These are phyloP conservation scores for Protea cynaroides DNA, from an alignment of 164 flowering plant species.

Conservation along the genomic window DNA sequence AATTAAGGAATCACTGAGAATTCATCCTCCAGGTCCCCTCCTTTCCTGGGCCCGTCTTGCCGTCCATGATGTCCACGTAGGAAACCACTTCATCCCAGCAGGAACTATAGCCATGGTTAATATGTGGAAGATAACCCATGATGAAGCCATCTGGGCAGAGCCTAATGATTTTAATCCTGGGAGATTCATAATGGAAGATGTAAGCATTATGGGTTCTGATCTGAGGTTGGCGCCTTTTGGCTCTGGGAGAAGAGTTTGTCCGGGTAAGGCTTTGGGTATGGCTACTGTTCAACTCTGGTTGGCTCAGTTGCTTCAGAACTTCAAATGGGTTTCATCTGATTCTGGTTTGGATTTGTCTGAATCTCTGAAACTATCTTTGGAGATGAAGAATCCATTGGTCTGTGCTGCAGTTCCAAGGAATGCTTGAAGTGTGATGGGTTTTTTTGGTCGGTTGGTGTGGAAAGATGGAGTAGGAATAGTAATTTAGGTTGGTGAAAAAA, in stretches of 20 bases:
- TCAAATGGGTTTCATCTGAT: constrained; percentile 24
- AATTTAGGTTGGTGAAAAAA: too few relatives aligned
- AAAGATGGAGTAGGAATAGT: too few relatives aligned
- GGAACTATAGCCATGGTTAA: constrained; percentile 50
- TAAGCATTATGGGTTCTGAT: constrained; percentile 29
- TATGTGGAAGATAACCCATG: constrained; percentile 46
- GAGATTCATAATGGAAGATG: constrained; percentile 22
- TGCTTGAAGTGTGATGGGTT: neutral
- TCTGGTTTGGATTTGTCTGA: constrained; percentile 30
- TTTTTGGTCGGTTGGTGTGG: neutral
- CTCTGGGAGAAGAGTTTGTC: constrained; percentile 36
- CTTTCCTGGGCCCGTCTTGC: constrained; percentile 35
- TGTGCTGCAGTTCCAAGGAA: constrained; percentile 26
- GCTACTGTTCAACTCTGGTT: constrained; percentile 33
- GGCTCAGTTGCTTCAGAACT: constrained; percentile 32
- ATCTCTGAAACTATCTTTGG: constrained; percentile 30
- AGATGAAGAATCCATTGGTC: constrained; percentile 29
- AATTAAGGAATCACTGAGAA: constrained; percentile 27
- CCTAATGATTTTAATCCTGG: constrained; percentile 24
- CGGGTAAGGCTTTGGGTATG: constrained; percentile 35
- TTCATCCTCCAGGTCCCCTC: constrained; percentile 37
- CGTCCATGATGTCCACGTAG: constrained; percentile 28
- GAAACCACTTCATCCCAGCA: constrained; percentile 26
- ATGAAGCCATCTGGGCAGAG: constrained; percentile 21
- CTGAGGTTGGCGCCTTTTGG: constrained; percentile 43